Evolutionary conservation across 441 rosid genomes (phyloP).

Genomic region (Gossypium lobatum): DNA sequence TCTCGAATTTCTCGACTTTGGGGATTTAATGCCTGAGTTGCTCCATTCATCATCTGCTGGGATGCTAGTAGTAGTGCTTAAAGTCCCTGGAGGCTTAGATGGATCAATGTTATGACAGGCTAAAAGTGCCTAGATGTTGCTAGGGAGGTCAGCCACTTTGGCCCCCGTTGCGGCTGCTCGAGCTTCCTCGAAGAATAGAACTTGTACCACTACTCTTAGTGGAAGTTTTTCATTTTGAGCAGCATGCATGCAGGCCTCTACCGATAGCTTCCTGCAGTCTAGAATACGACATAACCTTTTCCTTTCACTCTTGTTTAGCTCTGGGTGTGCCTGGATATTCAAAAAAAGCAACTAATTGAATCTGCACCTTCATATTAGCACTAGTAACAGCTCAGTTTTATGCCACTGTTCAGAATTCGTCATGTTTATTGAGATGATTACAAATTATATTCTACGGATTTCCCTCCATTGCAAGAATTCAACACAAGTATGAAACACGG

Average conservation of each 20-base stretch:
- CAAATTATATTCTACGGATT: not conserved
- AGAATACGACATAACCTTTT: slow-evolving; percentile 52
- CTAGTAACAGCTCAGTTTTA: not conserved
- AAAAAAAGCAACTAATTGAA: not conserved
- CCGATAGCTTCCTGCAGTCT: slow-evolving; percentile 63
- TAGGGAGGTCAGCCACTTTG: slow-evolving; percentile 68
- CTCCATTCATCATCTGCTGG: slow-evolving; percentile 85
- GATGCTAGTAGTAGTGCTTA: slow-evolving; percentile 50
- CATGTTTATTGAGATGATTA: not conserved
- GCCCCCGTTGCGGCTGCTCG: slow-evolving; percentile 63
- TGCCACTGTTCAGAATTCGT: not conserved
- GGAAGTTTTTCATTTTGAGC: slow-evolving; percentile 71
- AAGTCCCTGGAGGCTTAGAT: slow-evolving; percentile 51
- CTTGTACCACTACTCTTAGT: slow-evolving; percentile 65
- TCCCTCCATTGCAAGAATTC: slow-evolving; percentile 7
- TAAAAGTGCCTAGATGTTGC: slow-evolving; percentile 79
- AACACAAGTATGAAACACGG: slow-evolving; percentile 4
- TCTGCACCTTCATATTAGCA: not conserved
- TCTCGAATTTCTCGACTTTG: slow-evolving; percentile 62
- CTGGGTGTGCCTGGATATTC: slow-evolving; percentile 44
- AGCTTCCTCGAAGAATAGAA: slow-evolving; percentile 69
- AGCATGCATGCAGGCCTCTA: slow-evolving; percentile 73
- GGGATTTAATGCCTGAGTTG: slow-evolving; percentile 76
- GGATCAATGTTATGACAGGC: slow-evolving; percentile 69
- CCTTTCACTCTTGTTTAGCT: slow-evolving; percentile 56